Evolutionary conservation across 345 rosid species (phyloP).

Genomic region (Gossypium sturtianum): DNA sequence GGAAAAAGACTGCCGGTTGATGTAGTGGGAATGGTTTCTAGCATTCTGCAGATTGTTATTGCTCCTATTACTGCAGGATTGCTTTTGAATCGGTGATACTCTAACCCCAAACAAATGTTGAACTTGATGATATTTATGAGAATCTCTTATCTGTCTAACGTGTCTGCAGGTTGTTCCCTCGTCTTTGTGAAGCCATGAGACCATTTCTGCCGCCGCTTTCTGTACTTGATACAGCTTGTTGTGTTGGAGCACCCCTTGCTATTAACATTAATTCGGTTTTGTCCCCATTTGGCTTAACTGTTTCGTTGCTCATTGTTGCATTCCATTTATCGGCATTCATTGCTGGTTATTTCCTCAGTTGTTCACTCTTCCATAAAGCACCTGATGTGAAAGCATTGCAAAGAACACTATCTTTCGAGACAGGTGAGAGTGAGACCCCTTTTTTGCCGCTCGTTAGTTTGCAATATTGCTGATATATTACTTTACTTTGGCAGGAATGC

Average conservation of each 20-base stretch:
- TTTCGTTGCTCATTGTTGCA: constrained; percentile 40
- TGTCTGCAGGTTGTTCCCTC: constrained; percentile 65
- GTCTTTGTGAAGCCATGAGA: constrained; percentile 51
- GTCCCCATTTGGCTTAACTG: constrained; percentile 66
- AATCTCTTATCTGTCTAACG: constrained; percentile 1
- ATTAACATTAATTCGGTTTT: constrained; percentile 64
- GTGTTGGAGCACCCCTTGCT: constrained; percentile 91
- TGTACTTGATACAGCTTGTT: constrained; percentile 75
- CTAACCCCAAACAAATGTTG: neutral
- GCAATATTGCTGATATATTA: constrained; percentile 1
- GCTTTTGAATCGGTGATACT: constrained; percentile 65
- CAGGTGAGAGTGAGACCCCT: constrained; percentile 37
- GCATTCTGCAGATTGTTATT: constrained; percentile 82
- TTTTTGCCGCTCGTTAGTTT: neutral
- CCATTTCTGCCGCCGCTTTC: constrained; percentile 73
- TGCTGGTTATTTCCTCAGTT: constrained; percentile 61
- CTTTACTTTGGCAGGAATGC: constrained; percentile 63
- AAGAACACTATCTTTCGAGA: constrained; percentile 83
- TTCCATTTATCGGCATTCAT: constrained; percentile 78
- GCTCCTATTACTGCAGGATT: constrained; percentile 78
- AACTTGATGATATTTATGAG: constrained; percentile 4
- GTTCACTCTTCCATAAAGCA: constrained; percentile 43
- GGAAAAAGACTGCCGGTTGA: constrained; percentile 89
- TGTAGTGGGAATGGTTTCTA: constrained; percentile 86
- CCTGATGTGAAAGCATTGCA: constrained; percentile 64